phyloP scores from a whole-genome alignment of 768 basidiomycete species.

The Mycena vulgaris region DNA sequence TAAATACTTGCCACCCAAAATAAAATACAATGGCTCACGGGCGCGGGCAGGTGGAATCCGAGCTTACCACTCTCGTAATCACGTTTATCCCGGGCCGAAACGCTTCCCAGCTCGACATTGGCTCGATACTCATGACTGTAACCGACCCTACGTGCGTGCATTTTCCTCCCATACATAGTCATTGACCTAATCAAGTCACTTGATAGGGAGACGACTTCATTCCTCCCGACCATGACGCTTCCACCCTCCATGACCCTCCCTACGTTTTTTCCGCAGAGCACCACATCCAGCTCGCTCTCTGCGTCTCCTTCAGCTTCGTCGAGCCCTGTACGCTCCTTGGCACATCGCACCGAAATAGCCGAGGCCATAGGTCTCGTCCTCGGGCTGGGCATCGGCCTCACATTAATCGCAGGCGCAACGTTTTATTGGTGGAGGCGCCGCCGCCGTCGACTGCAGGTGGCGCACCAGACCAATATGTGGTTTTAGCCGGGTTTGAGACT shows the following conservation, averaged over 20 bases:
- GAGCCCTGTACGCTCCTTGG: constrained; percentile 21
- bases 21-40: too few species aligned
- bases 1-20: too few species aligned
- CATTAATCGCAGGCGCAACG: constrained; percentile 37
- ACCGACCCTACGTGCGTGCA: constrained; percentile 53
- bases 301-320: constrained; percentile 32
- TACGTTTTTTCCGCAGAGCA: constrained; percentile 45
- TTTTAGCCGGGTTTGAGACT: constrained; percentile 24
- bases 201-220: constrained; percentile 39
- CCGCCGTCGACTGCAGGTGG: constrained; percentile 31
- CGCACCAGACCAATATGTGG: constrained; percentile 27
- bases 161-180: background rate
- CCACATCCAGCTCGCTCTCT: constrained; percentile 11
- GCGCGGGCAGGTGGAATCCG: too few species aligned
- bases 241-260: constrained; percentile 55
- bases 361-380: constrained; percentile 47
- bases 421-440: constrained; percentile 46
- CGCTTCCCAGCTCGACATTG: constrained; percentile 55
- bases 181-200: background rate
- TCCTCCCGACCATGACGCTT: constrained; percentile 55
- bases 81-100: constrained; percentile 51
- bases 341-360: constrained; percentile 37
- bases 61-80: constrained; percentile 59
- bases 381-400: constrained; percentile 50
- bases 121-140: constrained; percentile 55